Base-by-base conservation (phyloP, 1,284 basidiomycete genomes). In the Tremellales sp. region DNA sequence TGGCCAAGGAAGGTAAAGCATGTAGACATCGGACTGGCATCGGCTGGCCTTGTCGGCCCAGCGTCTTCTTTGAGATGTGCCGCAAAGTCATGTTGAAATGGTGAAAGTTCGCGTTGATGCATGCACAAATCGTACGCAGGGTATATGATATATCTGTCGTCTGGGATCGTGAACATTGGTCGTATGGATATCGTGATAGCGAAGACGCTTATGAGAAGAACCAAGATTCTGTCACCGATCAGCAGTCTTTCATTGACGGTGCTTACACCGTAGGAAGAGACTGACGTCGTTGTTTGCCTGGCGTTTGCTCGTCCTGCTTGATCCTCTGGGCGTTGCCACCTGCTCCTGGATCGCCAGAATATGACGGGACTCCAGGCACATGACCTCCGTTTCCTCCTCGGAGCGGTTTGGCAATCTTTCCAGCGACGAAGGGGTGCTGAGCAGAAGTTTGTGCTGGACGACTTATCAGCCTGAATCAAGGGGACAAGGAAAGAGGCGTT, bases 401-500 rank as follows among this genome's bases (percentile, higher is more conserved):
- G 54, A 98, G 77, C 12, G 94, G 94, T 77, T 97, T 97, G 46
- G 94, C 94, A 59, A 98, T 97, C 40, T 94, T 78, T 3, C 73
- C 71, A 45, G 65, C 60, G 43, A 65, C 64, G 49, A 85, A 80
- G 75, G 21, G 15, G 23, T 10, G 33, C 33, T 36, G 13, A 89
- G 89, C 82, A 85, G 85, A 46, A 6, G 48, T 53, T 57, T 65
- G 59, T 3, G 59, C 59, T 58, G 45, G 19, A 12, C 21, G 2
- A 37, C 6, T 7, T 25, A 36, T 27, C n/a, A 21, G 87, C 87
- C 88, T 70, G 48, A 51, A 54, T 46, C 39, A 23, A 33, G 21
- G 33, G 12, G 24, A 31, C 3, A 22, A 13, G 15, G 35, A 43
- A 33, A 31, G 33, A 44, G 2, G 17, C n/a, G n/a, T n/a, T n/a